Conservation (phyloP, 164 flowering plant genomes). For the Dillenia suffruticosa region DNA sequence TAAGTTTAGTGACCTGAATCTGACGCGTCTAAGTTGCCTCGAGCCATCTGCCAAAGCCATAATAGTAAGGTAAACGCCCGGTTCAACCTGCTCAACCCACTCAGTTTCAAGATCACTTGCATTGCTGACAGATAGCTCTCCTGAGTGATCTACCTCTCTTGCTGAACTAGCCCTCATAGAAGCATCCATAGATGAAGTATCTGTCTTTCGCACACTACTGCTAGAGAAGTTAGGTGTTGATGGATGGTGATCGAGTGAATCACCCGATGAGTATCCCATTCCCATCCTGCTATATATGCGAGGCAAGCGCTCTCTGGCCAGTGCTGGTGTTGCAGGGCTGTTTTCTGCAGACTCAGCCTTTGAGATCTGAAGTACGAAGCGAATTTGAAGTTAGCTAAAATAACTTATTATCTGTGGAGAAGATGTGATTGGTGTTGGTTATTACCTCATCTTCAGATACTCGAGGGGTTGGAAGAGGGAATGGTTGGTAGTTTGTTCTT, state of each 20-base stretch:
- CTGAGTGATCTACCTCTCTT: conserved; percentile 75
- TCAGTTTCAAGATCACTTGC: conserved; percentile 87
- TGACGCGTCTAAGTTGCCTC: conserved; percentile 81
- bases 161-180: conserved; percentile 79
- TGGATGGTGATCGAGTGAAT: conserved; percentile 74
- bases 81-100: conserved; percentile 94
- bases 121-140: conserved; percentile 82
- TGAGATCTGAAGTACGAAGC: conserved; percentile 39
- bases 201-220: conserved; percentile 75
- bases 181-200: conserved; percentile 75
- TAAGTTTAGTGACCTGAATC: conserved; percentile 64
- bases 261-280: conserved; percentile 74
- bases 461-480: conserved; percentile 68
- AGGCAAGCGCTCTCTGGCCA: conserved; percentile 63
- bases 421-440: background rate
- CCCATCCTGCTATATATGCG: conserved; percentile 53
- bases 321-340: conserved; percentile 85
- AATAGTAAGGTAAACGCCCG: conserved; percentile 87
- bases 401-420: too few relatives aligned
- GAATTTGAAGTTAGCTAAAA: too few relatives aligned
- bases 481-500: conserved; percentile 60
- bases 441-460: conserved; percentile 84
- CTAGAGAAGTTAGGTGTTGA: conserved; percentile 86
- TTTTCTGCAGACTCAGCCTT: conserved; percentile 65
- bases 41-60: conserved; percentile 64